Evolutionary conservation across 306 rosid species (phyloP), one percentile per base, ranked within the genome.

Genomic region (Castanea mollissima): DNA sequence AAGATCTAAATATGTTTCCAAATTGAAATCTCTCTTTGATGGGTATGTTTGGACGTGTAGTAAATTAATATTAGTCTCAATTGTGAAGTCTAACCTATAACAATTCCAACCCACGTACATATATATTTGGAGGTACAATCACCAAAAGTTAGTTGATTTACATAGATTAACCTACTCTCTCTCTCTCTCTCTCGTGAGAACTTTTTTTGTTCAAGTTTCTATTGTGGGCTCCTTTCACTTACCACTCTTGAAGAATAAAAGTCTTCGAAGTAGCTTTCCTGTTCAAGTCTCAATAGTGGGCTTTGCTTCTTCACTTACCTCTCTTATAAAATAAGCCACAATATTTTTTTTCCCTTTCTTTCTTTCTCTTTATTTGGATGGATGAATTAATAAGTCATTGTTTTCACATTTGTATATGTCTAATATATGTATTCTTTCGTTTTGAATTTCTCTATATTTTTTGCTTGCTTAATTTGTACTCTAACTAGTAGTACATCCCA

Each of bases 391-490:
- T 10, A 59, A 59, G 65, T 13, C 65, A 23, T 10, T 8, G 4
- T 23, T 11, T 59, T 23, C 6, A 23, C 2, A 59, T 41, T 19
- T 69, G n/a, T 23, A 32, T 74, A 20, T 55, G 49, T 29, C 57
- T 67, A 41, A 8, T 35, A 6, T 29, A 12, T 29, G 5, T 77
- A 25, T 58, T 60, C 11, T 38, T 10, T 38, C 60, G 46, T 63
- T 8, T 11, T 57, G 38, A 69, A 32, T 46, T 49, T 74, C 56
- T 21, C 44, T 34, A 27, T 76, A 71, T 82, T 60, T 25, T 81
- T 79, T 57, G 86, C 77, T 93, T 85, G 80, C 98, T 94, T 94
- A 82, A 78, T 80, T 83, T 83, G 81, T 82, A 92, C 98, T 94
- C 98, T 81, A 85, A 38, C 82, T 80, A 85, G 95, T 63, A 86